Evolutionary conservation across 495 filamentous ascomycete species (phyloP).

Genomic region (Lepraria neglecta): DNA sequence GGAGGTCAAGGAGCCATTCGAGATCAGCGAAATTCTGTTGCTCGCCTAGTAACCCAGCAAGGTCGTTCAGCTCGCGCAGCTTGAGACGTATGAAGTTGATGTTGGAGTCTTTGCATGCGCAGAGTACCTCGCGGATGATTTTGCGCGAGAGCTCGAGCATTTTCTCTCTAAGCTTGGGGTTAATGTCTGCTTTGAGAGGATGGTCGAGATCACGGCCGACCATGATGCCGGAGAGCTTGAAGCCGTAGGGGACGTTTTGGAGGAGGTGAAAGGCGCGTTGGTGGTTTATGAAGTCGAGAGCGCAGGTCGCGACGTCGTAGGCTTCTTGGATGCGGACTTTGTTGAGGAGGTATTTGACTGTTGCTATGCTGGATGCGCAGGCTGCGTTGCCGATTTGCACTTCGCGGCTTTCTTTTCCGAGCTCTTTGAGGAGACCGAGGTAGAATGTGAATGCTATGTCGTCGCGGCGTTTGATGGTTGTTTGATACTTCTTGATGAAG

Average conservation of each 20-base stretch:
- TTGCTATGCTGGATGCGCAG: conserved; percentile 33
- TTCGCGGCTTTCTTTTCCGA: conserved; percentile 38
- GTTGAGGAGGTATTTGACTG: conserved; percentile 41
- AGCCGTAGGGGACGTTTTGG: conserved; percentile 45
- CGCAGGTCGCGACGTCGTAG: conserved; percentile 46
- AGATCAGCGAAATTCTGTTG: conserved; percentile 55
- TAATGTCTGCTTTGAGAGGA: conserved; percentile 34
- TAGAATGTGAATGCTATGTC: conserved; percentile 43
- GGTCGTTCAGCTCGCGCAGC: conserved; percentile 47
- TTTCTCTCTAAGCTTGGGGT: conserved; percentile 38
- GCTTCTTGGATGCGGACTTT: conserved; percentile 44
- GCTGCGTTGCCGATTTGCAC: conserved; percentile 37
- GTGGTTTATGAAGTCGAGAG: conserved; percentile 52
- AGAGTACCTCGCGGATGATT: conserved; percentile 48
- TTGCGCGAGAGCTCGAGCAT: conserved; percentile 50
- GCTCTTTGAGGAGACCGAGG: conserved; percentile 45
- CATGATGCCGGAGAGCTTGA: conserved; percentile 51
- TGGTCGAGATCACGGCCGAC: conserved; percentile 43
- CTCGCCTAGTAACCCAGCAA: conserved; percentile 51
- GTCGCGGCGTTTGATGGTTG: conserved; percentile 35
- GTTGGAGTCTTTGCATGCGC: conserved; percentile 42
- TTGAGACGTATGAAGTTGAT: conserved; percentile 48
- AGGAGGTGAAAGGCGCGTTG: conserved; percentile 46
- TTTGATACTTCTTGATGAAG: conserved; percentile 49
- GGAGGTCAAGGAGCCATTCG: conserved; percentile 49